phyloP scores from a whole-genome alignment of 768 basidiomycete genomes.

The Postia placenta region DNA sequence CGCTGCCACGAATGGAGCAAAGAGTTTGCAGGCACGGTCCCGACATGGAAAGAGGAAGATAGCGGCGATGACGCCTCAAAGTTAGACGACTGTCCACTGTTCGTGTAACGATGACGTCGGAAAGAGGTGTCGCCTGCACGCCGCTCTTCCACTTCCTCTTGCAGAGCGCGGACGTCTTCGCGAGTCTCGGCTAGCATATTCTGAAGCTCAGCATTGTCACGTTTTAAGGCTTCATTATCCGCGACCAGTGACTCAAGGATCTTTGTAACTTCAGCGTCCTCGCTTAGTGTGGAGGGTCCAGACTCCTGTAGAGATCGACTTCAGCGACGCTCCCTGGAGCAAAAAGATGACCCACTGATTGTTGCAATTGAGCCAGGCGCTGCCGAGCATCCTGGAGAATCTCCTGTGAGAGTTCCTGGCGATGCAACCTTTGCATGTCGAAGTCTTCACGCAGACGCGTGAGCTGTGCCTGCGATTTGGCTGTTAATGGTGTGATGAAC shows the following conservation, averaged over 20 bases:
- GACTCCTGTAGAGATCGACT: conserved; percentile 27
- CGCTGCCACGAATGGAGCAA: conserved; percentile 15
- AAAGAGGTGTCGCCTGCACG: conserved; percentile 34
- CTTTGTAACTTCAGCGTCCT: conserved; percentile 54
- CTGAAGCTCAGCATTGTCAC: conserved; percentile 76
- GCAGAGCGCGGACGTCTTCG: conserved; percentile 65
- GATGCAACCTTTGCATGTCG: conserved; percentile 52
- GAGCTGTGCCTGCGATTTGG: conserved; percentile 65
- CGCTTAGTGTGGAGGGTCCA: conserved; percentile 28
- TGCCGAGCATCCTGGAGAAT: conserved; percentile 61
- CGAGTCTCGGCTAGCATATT: conserved; percentile 66
- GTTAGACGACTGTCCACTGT: conserved; percentile 12
- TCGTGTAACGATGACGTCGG: conserved; percentile 16
- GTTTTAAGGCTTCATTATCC: conserved; percentile 78
- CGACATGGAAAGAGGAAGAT: conserved; percentile 20
- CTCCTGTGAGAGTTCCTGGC: conserved; percentile 60
- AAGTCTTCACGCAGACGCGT: conserved; percentile 56
- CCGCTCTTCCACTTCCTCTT: conserved; percentile 73
- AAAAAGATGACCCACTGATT: conserved; percentile 36
- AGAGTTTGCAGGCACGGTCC: conserved; percentile 17
- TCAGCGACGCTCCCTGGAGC: neutral
- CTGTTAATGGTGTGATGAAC: conserved; percentile 29
- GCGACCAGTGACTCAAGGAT: conserved; percentile 82
- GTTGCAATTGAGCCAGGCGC: conserved; percentile 55
- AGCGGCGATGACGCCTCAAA: conserved; percentile 10